Base-by-base conservation (phyloP, 139 green algal species). In the Pleodorina starrii region DNA sequence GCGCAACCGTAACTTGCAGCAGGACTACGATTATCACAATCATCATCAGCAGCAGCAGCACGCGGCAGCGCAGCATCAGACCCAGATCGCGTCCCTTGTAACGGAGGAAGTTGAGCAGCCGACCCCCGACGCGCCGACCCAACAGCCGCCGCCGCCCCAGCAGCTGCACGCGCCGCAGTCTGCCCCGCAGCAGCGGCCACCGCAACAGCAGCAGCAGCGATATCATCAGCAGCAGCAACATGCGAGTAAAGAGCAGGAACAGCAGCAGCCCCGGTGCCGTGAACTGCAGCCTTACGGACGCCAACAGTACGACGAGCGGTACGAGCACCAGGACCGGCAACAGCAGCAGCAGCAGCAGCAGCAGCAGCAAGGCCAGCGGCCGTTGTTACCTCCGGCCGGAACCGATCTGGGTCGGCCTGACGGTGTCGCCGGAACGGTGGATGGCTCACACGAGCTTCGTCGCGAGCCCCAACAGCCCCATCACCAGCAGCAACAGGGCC, bases 71-170 rank as follows among this genome's bases (percentile, higher is more conserved):
- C n/a, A n/a, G n/a, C n/a, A n/a, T n/a, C n/a, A n/a, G n/a, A n/a
- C n/a, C n/a, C n/a, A n/a, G n/a, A n/a, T n/a, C n/a, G 38, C 3
- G 38, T 35, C 40, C 10, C 10, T 32, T 17, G 23, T 38, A 21
- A 81, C 42, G 42, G 42, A 60, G 73, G 73, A 57, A 42, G 73
- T 60, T 42, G 42, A 81, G 73, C 73, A 57, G 43, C 73, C 73
- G 44, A 23, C 21, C 25, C 73, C 43, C 23, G 42, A 23, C 43
- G 73, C 35, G 19, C 32, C 36, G 32, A 1, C 35, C 35, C 68
- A 76, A 7, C 68, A 38, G 35, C 32, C 16, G 19, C 27, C 35
- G 19, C 38, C 14, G 32, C 68, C 57, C 14, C 57, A 68, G 19
- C 57, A 14, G 6, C 36, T 10, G 68, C 68, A 76, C n/a, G 1